phyloP scores from a whole-genome alignment of 2,329 filamentous ascomycete genomes.

The Colletotrichum sp. region DNA sequence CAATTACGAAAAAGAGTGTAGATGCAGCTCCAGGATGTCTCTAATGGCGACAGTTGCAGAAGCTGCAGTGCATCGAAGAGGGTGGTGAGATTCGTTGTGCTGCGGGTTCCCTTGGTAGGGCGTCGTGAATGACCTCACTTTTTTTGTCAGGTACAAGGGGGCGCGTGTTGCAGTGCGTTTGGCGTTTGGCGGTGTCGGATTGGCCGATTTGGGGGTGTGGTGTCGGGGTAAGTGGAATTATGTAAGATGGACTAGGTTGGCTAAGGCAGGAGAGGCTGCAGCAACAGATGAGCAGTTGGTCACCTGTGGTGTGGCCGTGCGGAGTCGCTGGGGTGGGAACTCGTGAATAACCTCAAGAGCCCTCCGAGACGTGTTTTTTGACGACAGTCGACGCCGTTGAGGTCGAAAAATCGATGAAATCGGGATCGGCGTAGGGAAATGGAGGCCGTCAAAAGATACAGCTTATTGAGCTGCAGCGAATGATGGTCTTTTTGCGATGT shows the following conservation, averaged over 20 bases:
- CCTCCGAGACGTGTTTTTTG: conserved; percentile 8
- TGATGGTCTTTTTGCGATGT: conserved; percentile 40
- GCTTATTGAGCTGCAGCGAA: conserved; percentile 35
- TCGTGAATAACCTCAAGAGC: conserved; percentile 28
- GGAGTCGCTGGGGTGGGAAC: conserved; percentile 19
- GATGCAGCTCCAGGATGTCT: neutral
- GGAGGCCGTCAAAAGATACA: conserved; percentile 30
- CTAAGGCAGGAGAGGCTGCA: conserved; percentile 12
- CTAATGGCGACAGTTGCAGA: neutral
- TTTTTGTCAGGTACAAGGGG: neutral
- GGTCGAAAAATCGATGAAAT: conserved; percentile 24
- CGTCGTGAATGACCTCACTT: conserved; percentile 24
- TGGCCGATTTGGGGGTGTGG: conserved; percentile 7
- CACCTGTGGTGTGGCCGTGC: conserved; percentile 21
- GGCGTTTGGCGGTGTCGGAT: conserved; percentile 4
- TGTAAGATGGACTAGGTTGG: conserved; percentile 19
- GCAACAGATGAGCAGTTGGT: conserved; percentile 16
- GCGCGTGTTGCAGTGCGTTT: conserved; percentile 10
- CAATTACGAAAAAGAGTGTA: neutral
- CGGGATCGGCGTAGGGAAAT: conserved; percentile 27
- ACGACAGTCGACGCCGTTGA: conserved; percentile 16
- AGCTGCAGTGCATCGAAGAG: neutral
- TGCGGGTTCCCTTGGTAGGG: neutral
- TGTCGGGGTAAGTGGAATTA: conserved; percentile 12
- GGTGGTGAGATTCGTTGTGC: neutral